Conservation (phyloP, 176 grass and related monocot species). For the Hyparrhenia diplandra region DNA sequence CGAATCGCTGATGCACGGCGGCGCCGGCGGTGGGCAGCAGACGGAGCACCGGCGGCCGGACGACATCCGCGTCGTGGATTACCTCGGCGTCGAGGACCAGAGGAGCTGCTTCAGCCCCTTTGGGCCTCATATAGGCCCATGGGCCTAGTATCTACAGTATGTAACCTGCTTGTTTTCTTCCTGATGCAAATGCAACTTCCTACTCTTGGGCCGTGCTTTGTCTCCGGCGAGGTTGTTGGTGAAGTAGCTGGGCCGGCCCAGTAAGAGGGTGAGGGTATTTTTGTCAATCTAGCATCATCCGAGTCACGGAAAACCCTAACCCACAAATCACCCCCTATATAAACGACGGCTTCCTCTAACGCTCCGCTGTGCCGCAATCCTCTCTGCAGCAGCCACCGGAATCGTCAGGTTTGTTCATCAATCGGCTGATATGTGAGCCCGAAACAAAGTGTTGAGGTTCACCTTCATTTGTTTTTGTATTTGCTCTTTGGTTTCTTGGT, state of each 20-base stretch:
- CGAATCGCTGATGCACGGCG: not conserved
- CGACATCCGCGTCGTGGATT: conserved; percentile 45
- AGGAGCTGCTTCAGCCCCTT: conserved; percentile 17
- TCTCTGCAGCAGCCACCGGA: no score
- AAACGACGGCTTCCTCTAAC: not conserved
- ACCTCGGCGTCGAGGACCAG: conserved; percentile 47
- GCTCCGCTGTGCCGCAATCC: not conserved
- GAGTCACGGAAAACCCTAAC: conserved; percentile 12
- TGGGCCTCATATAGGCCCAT: conserved; percentile 5
- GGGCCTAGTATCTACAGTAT: conserved; percentile 5
- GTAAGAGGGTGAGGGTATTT: not conserved
- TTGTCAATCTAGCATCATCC: not conserved
- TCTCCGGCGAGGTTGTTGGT: not conserved
- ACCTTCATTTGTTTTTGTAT: not conserved
- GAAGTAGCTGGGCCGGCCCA: not conserved
- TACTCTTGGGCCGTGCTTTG: not conserved
- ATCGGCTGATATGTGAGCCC: not conserved
- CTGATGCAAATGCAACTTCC: not conserved
- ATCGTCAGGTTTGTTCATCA: not conserved
- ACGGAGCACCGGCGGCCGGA: not conserved
- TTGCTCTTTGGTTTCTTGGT: no score
- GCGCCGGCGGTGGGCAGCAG: not conserved
- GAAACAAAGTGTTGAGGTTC: no score
- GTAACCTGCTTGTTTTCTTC: not conserved
- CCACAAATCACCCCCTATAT: conserved; percentile 9